A percentile compares a stretch with the other conserved stretches of the same genome.
These are phyloP conservation scores for Gynostemma pentaphyllum DNA, from an alignment of 306 rosid genomes.

Conservation along the genomic window DNA sequence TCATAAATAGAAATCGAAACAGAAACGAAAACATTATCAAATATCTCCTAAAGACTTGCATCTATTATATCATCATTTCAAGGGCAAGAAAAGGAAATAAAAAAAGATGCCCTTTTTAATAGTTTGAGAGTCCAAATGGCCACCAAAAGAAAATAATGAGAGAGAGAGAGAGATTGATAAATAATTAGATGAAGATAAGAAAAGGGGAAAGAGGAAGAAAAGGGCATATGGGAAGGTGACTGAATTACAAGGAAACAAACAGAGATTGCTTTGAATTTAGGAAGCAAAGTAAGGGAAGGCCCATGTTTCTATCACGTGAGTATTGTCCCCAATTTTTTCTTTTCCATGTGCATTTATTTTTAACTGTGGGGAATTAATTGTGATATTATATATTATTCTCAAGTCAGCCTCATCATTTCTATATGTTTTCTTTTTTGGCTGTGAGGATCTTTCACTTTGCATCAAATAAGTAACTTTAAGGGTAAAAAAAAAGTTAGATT, in stretches of 20 bases:
- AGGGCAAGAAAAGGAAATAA: neutral
- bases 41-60: too few species aligned
- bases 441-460: too few species aligned
- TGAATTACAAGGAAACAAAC: neutral
- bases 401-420: neutral
- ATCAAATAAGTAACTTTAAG: too few species aligned
- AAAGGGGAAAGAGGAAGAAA: too few species aligned
- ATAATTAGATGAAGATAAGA: neutral
- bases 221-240: neutral
- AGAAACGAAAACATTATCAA: too few species aligned
- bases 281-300: neutral
- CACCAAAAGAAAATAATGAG: neutral
- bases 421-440: neutral
- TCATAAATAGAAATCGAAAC: too few species aligned
- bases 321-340: conserved; percentile 11
- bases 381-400: too few species aligned
- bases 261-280: conserved; percentile 1
- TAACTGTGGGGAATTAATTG: too few species aligned
- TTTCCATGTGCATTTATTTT: conserved; percentile 5
- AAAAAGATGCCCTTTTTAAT: neutral
- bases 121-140: too few species aligned
- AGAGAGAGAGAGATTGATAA: neutral
- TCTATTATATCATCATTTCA: too few species aligned
- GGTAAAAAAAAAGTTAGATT: too few species aligned
- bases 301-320: conserved; percentile 10